These are phyloP conservation scores for Camellia japonica DNA, from an alignment of 148 eudicot genomes.

Conservation along the genomic window DNA sequence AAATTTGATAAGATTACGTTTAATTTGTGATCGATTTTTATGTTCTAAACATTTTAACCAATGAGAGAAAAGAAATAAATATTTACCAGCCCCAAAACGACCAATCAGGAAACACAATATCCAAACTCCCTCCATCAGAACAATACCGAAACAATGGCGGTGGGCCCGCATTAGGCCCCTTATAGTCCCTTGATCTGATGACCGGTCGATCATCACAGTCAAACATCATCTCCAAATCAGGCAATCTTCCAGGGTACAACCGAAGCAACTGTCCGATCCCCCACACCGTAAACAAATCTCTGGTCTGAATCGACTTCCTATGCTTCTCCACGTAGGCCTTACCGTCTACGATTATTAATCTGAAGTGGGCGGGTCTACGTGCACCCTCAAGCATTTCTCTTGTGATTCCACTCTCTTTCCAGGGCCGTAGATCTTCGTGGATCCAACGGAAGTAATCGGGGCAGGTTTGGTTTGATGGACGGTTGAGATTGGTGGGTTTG, in stretches of 20 bases:
- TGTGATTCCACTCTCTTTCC: conserved; percentile 55
- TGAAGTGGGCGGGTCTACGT: conserved; percentile 41
- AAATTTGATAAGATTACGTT: no score
- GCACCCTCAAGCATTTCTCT: conserved; percentile 55
- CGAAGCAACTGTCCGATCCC: conserved; percentile 56
- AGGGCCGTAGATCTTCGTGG: conserved; percentile 58
- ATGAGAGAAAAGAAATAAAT: background rate
- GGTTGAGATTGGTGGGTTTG: conserved; percentile 16
- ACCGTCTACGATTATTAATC: conserved; percentile 48
- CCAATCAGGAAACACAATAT: conserved; percentile 79
- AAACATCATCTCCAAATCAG: conserved; percentile 64
- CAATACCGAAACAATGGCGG: conserved; percentile 71
- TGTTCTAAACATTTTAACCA: background rate
- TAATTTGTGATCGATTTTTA: no score
- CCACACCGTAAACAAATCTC: conserved; percentile 63
- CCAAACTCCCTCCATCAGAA: conserved; percentile 44
- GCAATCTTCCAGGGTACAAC: conserved; percentile 60
- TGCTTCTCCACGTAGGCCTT: conserved; percentile 52
- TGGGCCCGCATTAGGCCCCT: conserved; percentile 27
- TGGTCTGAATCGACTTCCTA: conserved; percentile 44
- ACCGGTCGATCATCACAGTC: conserved; percentile 56
- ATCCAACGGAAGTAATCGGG: conserved; percentile 77
- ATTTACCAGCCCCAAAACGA: conserved; percentile 81
- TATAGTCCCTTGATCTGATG: conserved; percentile 20
- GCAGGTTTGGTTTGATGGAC: conserved; percentile 34